phyloP scores from a whole-genome alignment of 2,329 filamentous ascomycete species.

The Botryosphaeria dothidea region DNA sequence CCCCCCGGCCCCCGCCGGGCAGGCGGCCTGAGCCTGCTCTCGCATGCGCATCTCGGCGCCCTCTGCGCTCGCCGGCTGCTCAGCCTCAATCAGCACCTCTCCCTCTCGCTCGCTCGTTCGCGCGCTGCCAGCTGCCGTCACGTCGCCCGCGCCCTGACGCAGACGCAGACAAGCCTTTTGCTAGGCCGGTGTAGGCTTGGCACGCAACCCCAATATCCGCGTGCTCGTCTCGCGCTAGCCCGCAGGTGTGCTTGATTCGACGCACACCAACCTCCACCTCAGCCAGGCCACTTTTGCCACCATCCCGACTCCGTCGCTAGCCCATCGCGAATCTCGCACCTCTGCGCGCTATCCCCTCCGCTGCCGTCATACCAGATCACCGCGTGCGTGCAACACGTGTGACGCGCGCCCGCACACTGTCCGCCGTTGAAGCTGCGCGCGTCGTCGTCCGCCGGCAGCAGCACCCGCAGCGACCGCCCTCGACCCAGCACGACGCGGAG shows the following conservation, averaged over 20 bases:
- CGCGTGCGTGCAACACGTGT: constrained; percentile 20
- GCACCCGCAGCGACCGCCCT: background rate
- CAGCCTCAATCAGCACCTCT: constrained; percentile 17
- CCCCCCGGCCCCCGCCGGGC: constrained; percentile 1
- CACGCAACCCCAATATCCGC: constrained; percentile 15
- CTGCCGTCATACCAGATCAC: constrained; percentile 18
- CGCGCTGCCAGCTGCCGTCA: constrained; percentile 2
- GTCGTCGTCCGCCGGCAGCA: constrained; percentile 14
- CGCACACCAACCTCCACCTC: constrained; percentile 17
- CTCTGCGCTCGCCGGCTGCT: constrained; percentile 14
- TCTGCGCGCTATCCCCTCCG: constrained; percentile 22
- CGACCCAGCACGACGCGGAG: background rate
- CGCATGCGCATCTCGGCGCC: constrained; percentile 15
- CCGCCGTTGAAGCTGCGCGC: constrained; percentile 20
- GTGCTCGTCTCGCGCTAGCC: constrained; percentile 16
- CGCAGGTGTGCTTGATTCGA: constrained; percentile 19
- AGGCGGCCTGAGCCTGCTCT: constrained; percentile 10
- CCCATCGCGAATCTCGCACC: constrained; percentile 37
- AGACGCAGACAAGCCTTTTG: constrained; percentile 20
- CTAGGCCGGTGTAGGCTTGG: constrained; percentile 19
- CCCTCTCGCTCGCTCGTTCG: background rate
- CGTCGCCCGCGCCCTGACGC: constrained; percentile 6
- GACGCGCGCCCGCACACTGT: constrained; percentile 17
- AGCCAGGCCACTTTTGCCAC: constrained; percentile 23
- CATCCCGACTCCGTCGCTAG: constrained; percentile 40